Percentiles rank a stretch among this genome's conserved stretches.
Conservation (phyloP, 140 eudicot genomes). For the Ambrosia hybrid region DNA sequence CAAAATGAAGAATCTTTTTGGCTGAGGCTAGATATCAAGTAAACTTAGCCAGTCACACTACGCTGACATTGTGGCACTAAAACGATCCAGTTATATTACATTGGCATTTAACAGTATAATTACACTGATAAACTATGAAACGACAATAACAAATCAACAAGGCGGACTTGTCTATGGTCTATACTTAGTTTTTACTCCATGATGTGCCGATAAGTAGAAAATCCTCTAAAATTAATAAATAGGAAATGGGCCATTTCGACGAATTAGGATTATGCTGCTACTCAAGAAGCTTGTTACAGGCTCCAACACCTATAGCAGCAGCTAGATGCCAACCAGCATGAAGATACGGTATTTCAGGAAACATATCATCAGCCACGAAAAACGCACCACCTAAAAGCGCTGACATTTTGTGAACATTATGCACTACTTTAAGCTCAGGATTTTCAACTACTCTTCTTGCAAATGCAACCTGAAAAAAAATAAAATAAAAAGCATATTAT, state of each 20-base stretch:
- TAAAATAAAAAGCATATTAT: not conserved
- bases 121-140: slow-evolving; percentile 16
- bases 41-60: too few relatives aligned
- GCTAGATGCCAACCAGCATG: slow-evolving; percentile 99
- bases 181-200: slow-evolving; percentile 1
- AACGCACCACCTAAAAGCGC: slow-evolving; percentile 83
- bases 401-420: slow-evolving; percentile 86
- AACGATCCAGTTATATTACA: not conserved
- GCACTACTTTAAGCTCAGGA: slow-evolving; percentile 68
- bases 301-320: slow-evolving; percentile 85
- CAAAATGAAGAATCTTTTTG: too few relatives aligned
- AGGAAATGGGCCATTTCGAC: slow-evolving; percentile 38
- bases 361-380: slow-evolving; percentile 80
- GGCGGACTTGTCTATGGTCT: not conserved
- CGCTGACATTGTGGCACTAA: not conserved
- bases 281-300: slow-evolving; percentile 94
- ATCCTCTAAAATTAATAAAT: slow-evolving; percentile 1
- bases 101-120: slow-evolving; percentile 17
- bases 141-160: slow-evolving; percentile 11
- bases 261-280: slow-evolving; percentile 41
- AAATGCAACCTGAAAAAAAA: slow-evolving; percentile 63
- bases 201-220: slow-evolving; percentile 17
- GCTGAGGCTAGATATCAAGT: too few relatives aligned
- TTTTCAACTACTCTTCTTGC: slow-evolving; percentile 69
- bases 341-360: slow-evolving; percentile 77